Percentiles rank a stretch among this genome's conserved stretches.
phyloP scores from a whole-genome alignment of 352 stramenopile genomes.

The Pythium guiyangense region DNA sequence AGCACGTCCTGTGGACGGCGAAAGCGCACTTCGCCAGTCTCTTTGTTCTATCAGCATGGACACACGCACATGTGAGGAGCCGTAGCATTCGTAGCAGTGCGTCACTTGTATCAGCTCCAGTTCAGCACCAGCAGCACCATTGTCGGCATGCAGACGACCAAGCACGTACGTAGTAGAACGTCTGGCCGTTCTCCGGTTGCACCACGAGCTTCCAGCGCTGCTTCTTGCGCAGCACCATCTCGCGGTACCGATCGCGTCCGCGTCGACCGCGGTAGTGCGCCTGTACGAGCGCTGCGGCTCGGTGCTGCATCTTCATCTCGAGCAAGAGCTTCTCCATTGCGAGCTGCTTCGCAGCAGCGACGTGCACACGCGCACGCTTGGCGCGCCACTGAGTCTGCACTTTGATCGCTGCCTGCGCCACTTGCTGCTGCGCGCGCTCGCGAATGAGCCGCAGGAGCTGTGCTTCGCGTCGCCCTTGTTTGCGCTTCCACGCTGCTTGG shows the following conservation, averaged over 20 bases:
- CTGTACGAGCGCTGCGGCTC: constrained; percentile 72
- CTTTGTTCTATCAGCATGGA: constrained; percentile 65
- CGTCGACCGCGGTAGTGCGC: constrained; percentile 64
- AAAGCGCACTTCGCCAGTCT: constrained; percentile 90
- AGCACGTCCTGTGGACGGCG: constrained; percentile 89
- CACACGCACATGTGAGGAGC: background rate
- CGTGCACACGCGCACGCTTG: constrained; percentile 25
- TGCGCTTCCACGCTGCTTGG: constrained; percentile 55
- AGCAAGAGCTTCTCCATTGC: constrained; percentile 35
- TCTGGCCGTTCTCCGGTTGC: constrained; percentile 60
- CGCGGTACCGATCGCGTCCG: constrained; percentile 56
- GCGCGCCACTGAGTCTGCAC: constrained; percentile 53
- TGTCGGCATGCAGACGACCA: too few species aligned
- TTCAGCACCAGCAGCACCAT: too few species aligned
- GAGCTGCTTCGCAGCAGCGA: constrained; percentile 21
- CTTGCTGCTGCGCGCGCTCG: constrained; percentile 29
- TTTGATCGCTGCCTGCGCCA: constrained; percentile 25
- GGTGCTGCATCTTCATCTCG: constrained; percentile 54
- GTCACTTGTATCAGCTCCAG: too few species aligned
- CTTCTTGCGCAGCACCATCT: constrained; percentile 57
- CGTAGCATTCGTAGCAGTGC: too few species aligned
- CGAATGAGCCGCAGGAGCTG: constrained; percentile 35
- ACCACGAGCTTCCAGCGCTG: constrained; percentile 90
- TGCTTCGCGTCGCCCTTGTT: constrained; percentile 33
- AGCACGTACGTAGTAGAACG: constrained; percentile 88